Evolutionary conservation across 805 yeast species (phyloP), one percentile per base, ranked within the genome.

Genomic region (Starmerella apis): DNA sequence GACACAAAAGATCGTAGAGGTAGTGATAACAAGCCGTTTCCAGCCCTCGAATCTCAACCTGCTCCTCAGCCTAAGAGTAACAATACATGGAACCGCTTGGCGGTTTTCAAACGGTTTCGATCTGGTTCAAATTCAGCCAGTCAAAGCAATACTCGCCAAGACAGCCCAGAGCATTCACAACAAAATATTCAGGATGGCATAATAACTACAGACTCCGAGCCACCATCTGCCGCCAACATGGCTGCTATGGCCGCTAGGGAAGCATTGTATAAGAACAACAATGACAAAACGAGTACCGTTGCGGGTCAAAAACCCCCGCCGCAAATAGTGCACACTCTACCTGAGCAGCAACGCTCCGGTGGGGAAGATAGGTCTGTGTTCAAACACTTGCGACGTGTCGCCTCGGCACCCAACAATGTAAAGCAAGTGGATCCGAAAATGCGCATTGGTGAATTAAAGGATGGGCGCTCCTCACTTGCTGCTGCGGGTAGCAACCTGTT

Each of bases 331-430:
- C 42, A 23, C 19, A 16, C 30, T 20, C 28, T 14, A 20, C 18
- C 42, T 3, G 42, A 22, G 19, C 44, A 41, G 20, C 28, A 19
- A 22, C 46, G 37, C n/a, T 11, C 46, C 4, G 19, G 22, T 13
- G 37, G 37, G 9, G 37, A 28, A 20, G 61, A 58, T 39, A 36
- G 53, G 11, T 54, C 61, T 4, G 51, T 57, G 5, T 57, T 58
- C 53, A 55, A 56, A 47, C 51, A 50, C 3, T 37, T 58, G 22
- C 70, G 92, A 53, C 71, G 94, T 54, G 94, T 83, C 1, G 88
- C 94, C 0, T 85, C 95, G 0, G 94, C 92, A 1, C 95, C 95
- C 10, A 70, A 82, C 49, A 83, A 75, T 9, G 61, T 77, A 23
- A 71, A 76, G 47, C 56, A 33, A 28, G 36, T 48, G 8, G 54